phyloP scores from a whole-genome alignment of 208 protist species.

The Lotmaria passim region DNA sequence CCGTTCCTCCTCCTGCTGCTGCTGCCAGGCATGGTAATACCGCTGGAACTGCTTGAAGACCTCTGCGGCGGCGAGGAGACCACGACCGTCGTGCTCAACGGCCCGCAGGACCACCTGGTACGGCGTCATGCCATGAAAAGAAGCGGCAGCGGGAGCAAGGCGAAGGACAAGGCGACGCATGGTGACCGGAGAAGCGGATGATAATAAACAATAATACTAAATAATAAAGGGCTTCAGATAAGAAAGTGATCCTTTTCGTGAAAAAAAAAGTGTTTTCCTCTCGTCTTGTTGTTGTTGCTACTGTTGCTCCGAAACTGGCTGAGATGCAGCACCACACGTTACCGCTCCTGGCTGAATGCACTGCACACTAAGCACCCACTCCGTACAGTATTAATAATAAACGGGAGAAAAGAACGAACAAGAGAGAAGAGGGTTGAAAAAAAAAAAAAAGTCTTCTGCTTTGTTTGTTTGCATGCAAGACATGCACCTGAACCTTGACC shows the following conservation, averaged over 20 bases:
- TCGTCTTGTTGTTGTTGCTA: too few relatives aligned
- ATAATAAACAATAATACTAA: not conserved
- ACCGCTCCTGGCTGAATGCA: too few relatives aligned
- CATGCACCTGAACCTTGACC: too few relatives aligned
- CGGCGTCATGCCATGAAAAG: conserved; percentile 29
- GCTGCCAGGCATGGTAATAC: conserved; percentile 53
- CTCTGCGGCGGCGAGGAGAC: conserved; percentile 61
- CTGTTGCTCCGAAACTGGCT: too few relatives aligned
- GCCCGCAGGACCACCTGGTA: conserved; percentile 66
- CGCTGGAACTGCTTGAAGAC: conserved; percentile 81
- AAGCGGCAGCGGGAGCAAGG: not conserved
- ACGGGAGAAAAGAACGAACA: too few relatives aligned
- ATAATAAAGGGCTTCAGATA: not conserved
- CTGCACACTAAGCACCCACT: too few relatives aligned
- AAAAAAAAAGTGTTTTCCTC: too few relatives aligned
- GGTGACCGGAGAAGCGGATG: not conserved
- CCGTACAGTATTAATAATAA: too few relatives aligned
- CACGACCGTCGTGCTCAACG: conserved; percentile 57
- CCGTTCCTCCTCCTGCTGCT: conserved; percentile 3
- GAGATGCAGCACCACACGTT: too few relatives aligned
- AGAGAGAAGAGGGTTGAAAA: too few relatives aligned
- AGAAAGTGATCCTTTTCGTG: not conserved
- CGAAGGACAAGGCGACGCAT: conserved; percentile 11
- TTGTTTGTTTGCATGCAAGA: too few relatives aligned
- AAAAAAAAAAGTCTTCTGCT: too few relatives aligned